Conservation (phyloP, 2,329 filamentous ascomycete species). For the Neodidymelliopsis sp. region DNA sequence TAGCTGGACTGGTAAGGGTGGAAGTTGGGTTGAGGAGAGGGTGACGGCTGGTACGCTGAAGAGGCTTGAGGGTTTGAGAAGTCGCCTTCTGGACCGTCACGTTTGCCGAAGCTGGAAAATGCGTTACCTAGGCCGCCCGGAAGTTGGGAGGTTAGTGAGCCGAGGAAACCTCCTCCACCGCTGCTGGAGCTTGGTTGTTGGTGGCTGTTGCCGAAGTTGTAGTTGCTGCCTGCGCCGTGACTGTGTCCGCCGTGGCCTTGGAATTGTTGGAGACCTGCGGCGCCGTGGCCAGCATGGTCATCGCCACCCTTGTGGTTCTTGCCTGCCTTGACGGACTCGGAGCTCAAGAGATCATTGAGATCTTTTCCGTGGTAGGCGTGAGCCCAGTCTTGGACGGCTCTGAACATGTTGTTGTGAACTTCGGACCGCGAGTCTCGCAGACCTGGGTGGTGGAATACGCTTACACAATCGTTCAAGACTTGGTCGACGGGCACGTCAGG, state of each 20-base stretch:
- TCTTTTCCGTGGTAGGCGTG: conserved; percentile 71
- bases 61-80: conserved; percentile 6
- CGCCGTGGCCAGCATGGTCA: conserved; percentile 45
- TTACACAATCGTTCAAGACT: conserved; percentile 80
- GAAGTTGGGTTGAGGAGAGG: conserved; percentile 40
- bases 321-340: conserved; percentile 81
- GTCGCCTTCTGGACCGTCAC: conserved; percentile 33
- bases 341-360: conserved; percentile 78
- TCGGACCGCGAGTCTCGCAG: conserved; percentile 77
- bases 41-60: conserved; percentile 30
- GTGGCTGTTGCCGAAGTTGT: conserved; percentile 18
- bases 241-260: conserved; percentile 27
- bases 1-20: conserved; percentile 48
- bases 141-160: conserved; percentile 27
- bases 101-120: conserved; percentile 32
- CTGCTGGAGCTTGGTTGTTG: conserved; percentile 18
- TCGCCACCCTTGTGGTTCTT: conserved; percentile 71
- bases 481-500: conserved; percentile 81
- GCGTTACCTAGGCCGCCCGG: conserved; percentile 29
- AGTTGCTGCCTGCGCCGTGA: conserved; percentile 23
- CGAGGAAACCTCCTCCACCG: conserved; percentile 32
- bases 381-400: conserved; percentile 82
- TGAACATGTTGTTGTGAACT: conserved; percentile 88
- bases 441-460: conserved; percentile 90
- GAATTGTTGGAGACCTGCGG: conserved; percentile 37